These are phyloP conservation scores for Logfia minima DNA, from an alignment of 129 eudicot species.

Conservation along the genomic window DNA sequence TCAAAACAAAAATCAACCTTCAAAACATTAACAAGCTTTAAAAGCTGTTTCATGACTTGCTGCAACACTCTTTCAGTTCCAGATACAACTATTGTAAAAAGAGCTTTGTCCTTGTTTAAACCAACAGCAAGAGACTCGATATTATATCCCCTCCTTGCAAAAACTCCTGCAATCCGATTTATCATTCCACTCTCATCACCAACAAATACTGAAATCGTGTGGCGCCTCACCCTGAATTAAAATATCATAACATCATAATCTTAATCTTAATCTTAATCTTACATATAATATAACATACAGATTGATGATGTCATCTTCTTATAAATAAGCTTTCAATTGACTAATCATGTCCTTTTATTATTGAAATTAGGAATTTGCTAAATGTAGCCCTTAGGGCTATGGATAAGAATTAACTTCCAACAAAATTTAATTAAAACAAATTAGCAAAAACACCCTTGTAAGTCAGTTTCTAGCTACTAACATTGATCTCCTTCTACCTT, in stretches of 20 bases:
- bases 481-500: no score
- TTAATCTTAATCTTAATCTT: background rate
- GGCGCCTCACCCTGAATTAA: constrained; percentile 63
- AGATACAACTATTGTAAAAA: constrained; percentile 83
- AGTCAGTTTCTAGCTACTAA: no score
- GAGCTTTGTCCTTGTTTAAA: constrained; percentile 86
- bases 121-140: constrained; percentile 96
- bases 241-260: background rate
- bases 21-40: constrained; percentile 80
- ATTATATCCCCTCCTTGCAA: constrained; percentile 90
- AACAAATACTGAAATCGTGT: constrained; percentile 78
- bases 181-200: constrained; percentile 98
- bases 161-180: constrained; percentile 90
- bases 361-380: no score
- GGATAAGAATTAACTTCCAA: no score
- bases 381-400: no score
- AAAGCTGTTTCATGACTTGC: constrained; percentile 86
- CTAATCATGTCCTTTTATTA: no score
- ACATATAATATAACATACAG: background rate
- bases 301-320: background rate
- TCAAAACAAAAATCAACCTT: constrained; percentile 46
- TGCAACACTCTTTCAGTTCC: constrained; percentile 82
- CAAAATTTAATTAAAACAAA: no score
- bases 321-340: no score
- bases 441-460: no score